Percentiles rank a stretch among this genome's conserved stretches.
phyloP scores from a whole-genome alignment of 2,329 filamentous ascomycete genomes.

The Penicillium occitanis region DNA sequence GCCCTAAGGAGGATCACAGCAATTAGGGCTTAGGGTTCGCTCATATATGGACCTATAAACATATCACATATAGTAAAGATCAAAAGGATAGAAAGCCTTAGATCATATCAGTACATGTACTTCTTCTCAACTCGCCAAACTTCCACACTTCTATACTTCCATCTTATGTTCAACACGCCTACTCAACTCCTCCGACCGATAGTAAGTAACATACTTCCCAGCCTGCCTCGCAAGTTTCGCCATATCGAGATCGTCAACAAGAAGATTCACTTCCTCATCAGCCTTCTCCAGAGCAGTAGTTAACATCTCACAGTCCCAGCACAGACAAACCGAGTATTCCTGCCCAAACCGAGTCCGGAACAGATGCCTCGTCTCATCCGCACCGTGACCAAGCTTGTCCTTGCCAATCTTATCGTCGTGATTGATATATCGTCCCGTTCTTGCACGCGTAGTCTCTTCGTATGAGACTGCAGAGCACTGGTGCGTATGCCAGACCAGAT shows the following conservation, averaged over 20 bases:
- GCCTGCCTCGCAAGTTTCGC: background rate
- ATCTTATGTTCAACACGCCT: background rate
- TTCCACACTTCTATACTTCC: background rate
- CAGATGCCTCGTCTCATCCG: slow-evolving; percentile 31
- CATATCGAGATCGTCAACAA: background rate
- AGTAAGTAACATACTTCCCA: background rate
- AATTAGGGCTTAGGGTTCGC: background rate
- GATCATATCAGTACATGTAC: background rate
- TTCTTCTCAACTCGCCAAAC: background rate
- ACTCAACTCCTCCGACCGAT: background rate
- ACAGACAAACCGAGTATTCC: slow-evolving; percentile 37
- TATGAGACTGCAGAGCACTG: slow-evolving; percentile 39
- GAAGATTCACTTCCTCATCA: background rate
- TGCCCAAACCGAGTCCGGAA: slow-evolving; percentile 36
- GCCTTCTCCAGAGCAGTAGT: slow-evolving; percentile 8
- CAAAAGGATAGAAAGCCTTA: background rate
- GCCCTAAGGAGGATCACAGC: background rate
- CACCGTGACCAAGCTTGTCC: slow-evolving; percentile 29
- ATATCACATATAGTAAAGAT: background rate
- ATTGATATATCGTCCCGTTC: slow-evolving; percentile 34
- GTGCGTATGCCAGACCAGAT: slow-evolving; percentile 49
- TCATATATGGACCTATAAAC: background rate
- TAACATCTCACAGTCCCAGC: slow-evolving; percentile 18
- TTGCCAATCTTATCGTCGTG: slow-evolving; percentile 43
- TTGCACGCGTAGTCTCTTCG: slow-evolving; percentile 17